Base-by-base conservation (phyloP, 1,284 basidiomycete genomes). In the Ceratobasidium sp. region DNA sequence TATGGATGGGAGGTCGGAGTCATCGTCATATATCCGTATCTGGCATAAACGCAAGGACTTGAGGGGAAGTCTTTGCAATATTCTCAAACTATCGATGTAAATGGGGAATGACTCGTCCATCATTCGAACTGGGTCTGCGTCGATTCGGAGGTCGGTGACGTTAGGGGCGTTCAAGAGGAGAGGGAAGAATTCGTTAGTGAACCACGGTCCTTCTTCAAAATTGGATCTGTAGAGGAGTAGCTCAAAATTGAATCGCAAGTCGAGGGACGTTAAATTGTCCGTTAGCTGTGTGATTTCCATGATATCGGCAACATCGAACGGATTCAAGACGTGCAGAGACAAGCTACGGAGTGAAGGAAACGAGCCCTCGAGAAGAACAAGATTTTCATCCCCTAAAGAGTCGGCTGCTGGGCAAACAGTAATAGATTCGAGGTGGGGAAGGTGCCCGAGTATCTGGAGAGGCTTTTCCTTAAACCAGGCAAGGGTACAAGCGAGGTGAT, bases 341-440 rank as follows among this genome's bases (percentile, higher is more conserved):
- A n/a, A n/a, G n/a, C n/a, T 0, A 55, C 0, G 4, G 4, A 55
- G 23, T 7, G 52, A 55, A 27, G 52, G 52, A 10, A 55, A 55
- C 0, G 27, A 5, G 1, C n/a, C 5, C 3, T 55, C 52, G n/a
- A n/a, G n/a, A n/a, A n/a, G n/a, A n/a, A n/a, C n/a, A n/a, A n/a
- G n/a, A n/a, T n/a, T n/a, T n/a, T n/a, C n/a, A n/a, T n/a, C n/a
- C n/a, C n/a, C n/a, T n/a, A n/a, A n/a, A n/a, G n/a, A n/a, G 1
- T 55, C 12, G 1, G 23, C 3, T 12, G 3, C 20, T 1, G 52
- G 27, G 16, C 14, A 50, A n/a, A 68, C 4, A 6, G 2, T 50
- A 1, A 68, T 54, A 14, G 23, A 54, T n/a, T 68, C 66, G 20
- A 68, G 66, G 48, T 50, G 7, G 1, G 66, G 66, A 30, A 68